These are phyloP conservation scores for Rhododendron mucronatum DNA, from an alignment of 148 eudicot species.

Conservation along the genomic window DNA sequence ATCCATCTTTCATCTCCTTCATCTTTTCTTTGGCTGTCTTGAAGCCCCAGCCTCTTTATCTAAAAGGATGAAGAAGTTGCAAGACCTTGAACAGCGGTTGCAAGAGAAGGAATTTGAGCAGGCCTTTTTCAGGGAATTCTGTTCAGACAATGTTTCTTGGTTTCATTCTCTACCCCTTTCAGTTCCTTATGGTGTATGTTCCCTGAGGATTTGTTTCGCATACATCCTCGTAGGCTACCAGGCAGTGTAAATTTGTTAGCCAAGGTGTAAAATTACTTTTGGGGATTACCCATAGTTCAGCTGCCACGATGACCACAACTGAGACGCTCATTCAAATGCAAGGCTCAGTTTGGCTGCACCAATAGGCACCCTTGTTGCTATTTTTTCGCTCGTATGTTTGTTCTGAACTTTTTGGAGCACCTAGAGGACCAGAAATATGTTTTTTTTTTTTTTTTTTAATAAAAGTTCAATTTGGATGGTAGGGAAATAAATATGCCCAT, in stretches of 20 bases:
- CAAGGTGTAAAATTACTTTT: neutral
- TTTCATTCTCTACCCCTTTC: neutral
- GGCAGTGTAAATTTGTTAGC: neutral
- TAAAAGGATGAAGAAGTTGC: conserved; percentile 62
- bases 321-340: neutral
- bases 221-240: neutral
- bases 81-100: conserved; percentile 48
- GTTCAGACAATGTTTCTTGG: conserved; percentile 88
- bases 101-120: conserved; percentile 77
- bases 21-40: conserved; percentile 41
- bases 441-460: too few relatives aligned
- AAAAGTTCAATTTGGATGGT: neutral
- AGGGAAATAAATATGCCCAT: neutral
- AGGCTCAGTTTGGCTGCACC: neutral
- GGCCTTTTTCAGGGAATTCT: conserved; percentile 82
- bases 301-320: neutral
- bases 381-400: neutral
- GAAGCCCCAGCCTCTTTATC: conserved; percentile 21
- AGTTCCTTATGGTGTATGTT: neutral
- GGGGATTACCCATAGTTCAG: neutral
- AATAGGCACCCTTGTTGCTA: neutral
- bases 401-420: neutral
- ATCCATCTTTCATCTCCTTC: conserved; percentile 29
- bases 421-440: neutral
- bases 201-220: neutral